Base-by-base conservation (phyloP, 345 rosid genomes). In the Trapa incisa region DNA sequence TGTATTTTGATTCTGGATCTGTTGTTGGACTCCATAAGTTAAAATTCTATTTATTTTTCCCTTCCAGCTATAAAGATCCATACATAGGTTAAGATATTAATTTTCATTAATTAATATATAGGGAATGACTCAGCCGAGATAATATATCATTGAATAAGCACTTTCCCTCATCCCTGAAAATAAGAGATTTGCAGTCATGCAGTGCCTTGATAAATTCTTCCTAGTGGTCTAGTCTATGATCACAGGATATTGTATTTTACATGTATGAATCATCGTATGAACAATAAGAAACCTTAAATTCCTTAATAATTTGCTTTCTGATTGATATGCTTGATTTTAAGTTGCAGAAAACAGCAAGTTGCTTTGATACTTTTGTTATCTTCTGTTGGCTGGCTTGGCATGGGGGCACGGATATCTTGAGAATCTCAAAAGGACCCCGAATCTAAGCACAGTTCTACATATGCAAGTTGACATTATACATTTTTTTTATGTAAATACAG, bases 201-300 rank as follows among this genome's bases (percentile, higher is more conserved):
- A 22, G 29, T 22, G 29, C 29, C 29, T 22, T 22, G 29, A 22
- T 22, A 22, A 22, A 22, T 22, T 22, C 29, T 22, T 22, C 29
- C 29, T 22, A 22, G 29, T 22, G 29, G 29, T 9, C 5, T 57
- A 57, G 0, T 35, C 42, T 64, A 5, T 65, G 17, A 65, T 43
- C 67, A n/a, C 48, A 11, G 33, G 22, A 8, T 41, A 42, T 11
- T 48, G n/a, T 50, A 14, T 67, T 43, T 22, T 35, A 42, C 5
- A n/a, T 11, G 35, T 37, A 3, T 54, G 38, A 22, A 53, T 3
- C 37, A 54, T 37, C 15, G 70, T 38, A 50, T 33, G 47, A 47
- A 54, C 32, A 52, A 39, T 43, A 65, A 36, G 65, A 71, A 71
- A 65, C 73, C 68, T 71, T 71, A 71, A 71, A 71, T 12, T 54